phyloP scores from a whole-genome alignment of 805 yeast species.

The Nakazawaea anatomiae region DNA sequence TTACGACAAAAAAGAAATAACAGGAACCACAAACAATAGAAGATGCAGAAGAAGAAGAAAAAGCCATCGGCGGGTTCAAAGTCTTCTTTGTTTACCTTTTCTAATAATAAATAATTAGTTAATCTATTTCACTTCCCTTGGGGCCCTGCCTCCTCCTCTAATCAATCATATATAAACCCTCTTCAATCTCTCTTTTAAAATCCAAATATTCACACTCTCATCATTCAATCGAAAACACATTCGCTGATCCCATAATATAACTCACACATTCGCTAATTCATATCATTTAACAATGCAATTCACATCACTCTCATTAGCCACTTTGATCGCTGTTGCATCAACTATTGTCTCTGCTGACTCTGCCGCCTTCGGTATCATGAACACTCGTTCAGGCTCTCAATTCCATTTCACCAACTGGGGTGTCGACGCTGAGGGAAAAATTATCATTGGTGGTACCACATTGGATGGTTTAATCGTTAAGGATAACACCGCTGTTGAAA shows the following conservation, averaged over 20 bases:
- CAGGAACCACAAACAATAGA: no score
- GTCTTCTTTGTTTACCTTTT: no score
- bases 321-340: constrained; percentile 5
- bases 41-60: no score
- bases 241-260: background rate
- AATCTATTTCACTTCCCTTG: no score
- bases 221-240: background rate
- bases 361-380: constrained; percentile 4
- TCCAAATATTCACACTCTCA: no score
- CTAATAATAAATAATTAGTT: no score
- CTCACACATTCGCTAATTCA: background rate
- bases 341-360: constrained; percentile 1
- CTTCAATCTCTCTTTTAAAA: no score
- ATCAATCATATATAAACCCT: no score
- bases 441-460: background rate
- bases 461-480: background rate
- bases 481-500: constrained; percentile 5
- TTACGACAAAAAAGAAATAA: no score
- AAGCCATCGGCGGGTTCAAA: no score
- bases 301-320: constrained; percentile 3
- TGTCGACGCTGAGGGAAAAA: background rate
- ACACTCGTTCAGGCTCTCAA: constrained; percentile 9
- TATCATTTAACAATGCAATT: constrained; percentile 4
- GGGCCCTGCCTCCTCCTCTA: no score
- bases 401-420: constrained; percentile 8